Evolutionary conservation across 2,329 filamentous ascomycete genomes (phyloP).

Genomic region (Aureobasidium sp.): DNA sequence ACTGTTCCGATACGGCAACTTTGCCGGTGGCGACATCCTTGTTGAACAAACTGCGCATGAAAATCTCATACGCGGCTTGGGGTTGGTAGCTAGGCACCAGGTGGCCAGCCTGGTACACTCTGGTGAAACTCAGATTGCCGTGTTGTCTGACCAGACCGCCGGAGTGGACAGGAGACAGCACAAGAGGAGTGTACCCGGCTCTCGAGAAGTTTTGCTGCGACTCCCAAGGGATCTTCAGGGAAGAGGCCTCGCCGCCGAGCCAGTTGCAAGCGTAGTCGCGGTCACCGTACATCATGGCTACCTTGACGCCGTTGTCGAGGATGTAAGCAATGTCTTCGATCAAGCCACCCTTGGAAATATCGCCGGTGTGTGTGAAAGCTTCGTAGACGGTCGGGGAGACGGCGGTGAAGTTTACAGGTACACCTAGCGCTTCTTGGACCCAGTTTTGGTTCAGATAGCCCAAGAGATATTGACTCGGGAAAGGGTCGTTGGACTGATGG

Average conservation of each 20-base stretch:
- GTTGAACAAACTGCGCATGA: slow-evolving; percentile 28
- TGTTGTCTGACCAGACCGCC: slow-evolving; percentile 27
- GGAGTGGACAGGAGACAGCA: slow-evolving; percentile 20
- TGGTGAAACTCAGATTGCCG: slow-evolving; percentile 34
- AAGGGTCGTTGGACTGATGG: slow-evolving; percentile 28
- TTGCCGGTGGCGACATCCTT: slow-evolving; percentile 29
- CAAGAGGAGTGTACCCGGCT: slow-evolving; percentile 38
- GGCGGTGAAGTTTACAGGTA: slow-evolving; percentile 33
- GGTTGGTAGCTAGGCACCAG: slow-evolving; percentile 32
- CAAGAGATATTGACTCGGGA: slow-evolving; percentile 39
- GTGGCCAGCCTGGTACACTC: slow-evolving; percentile 45
- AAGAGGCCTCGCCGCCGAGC: slow-evolving; percentile 47
- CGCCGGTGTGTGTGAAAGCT: slow-evolving; percentile 32
- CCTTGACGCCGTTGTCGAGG: slow-evolving; percentile 37
- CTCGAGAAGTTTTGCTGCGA: slow-evolving; percentile 35
- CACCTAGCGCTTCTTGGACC: slow-evolving; percentile 50
- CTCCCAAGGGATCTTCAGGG: slow-evolving; percentile 40
- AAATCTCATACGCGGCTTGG: slow-evolving; percentile 30
- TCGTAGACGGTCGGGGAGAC: slow-evolving; percentile 33
- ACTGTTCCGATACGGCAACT: slow-evolving; percentile 16
- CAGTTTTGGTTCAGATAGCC: slow-evolving; percentile 49
- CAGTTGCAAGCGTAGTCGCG: slow-evolving; percentile 50
- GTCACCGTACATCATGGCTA: slow-evolving; percentile 64
- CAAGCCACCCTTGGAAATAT: slow-evolving; percentile 32
- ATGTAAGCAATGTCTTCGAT: slow-evolving; percentile 33